A percentile compares a stretch with the other conserved stretches of the same genome.
phyloP scores from a whole-genome alignment of 306 rosid species.

The Malus sylvestris region DNA sequence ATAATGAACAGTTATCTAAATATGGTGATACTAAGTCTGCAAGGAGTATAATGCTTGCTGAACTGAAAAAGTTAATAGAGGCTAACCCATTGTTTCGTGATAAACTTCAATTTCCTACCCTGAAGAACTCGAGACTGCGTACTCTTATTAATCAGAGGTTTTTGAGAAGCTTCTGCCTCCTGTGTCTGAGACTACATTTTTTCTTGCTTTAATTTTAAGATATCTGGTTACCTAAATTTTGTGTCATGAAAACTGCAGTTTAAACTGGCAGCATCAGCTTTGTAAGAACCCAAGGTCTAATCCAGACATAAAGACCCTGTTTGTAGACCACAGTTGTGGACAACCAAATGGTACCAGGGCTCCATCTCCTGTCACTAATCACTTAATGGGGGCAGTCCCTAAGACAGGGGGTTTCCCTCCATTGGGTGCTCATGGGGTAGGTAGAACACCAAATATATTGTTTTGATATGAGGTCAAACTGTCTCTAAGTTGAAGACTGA shows the following conservation, averaged over 20 bases:
- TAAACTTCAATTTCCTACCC: slow-evolving; percentile 89
- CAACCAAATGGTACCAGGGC: slow-evolving; percentile 99
- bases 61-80: slow-evolving; percentile 88
- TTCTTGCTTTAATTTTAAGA: slow-evolving; percentile 1
- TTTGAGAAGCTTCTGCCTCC: slow-evolving; percentile 5
- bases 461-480: background rate
- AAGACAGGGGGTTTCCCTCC: slow-evolving; percentile 94
- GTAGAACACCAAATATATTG: slow-evolving; percentile 23
- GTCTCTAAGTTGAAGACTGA: slow-evolving; percentile 20
- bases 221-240: slow-evolving; percentile 5
- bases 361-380: slow-evolving; percentile 97
- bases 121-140: slow-evolving; percentile 94
- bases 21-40: slow-evolving; percentile 99
- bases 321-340: slow-evolving; percentile 95
- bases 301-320: slow-evolving; percentile 97
- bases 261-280: slow-evolving; percentile 99
- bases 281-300: slow-evolving; percentile 97
- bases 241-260: slow-evolving; percentile 46
- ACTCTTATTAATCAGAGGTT: slow-evolving; percentile 98
- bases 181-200: slow-evolving; percentile 1
- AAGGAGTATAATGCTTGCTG: slow-evolving; percentile 96
- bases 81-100: slow-evolving; percentile 99
- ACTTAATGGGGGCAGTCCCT: slow-evolving; percentile 86
- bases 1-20: slow-evolving; percentile 95
- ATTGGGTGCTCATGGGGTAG: slow-evolving; percentile 90